Base-by-base conservation (phyloP, 768 basidiomycete genomes). In the Agrocybe chaxingu region DNA sequence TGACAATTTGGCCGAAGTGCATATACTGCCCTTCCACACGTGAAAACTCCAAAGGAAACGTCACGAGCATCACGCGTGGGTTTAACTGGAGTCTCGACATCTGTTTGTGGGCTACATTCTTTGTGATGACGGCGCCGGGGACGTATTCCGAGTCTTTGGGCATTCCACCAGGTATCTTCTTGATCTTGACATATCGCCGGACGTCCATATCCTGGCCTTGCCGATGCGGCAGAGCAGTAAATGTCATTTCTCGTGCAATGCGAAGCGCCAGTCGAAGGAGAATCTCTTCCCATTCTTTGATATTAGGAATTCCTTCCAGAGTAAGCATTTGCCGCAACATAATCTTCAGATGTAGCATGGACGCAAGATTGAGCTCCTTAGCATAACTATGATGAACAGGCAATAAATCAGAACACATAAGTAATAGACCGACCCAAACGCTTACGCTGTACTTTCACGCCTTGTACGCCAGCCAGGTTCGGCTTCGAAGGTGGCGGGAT, bases 91-190 rank as follows among this genome's bases (percentile, higher is more conserved):
- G 74, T 44, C 92, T 78, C 13, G 88, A 77, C 96, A 99, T 98
- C 56, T 84, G 81, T 68, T 98, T 98, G 68, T 98, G 95, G 1
- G 94, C 91, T 7, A 98, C 87, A 60, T 98, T 98, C 77, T 99
- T 98, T 12, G 96, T 95, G 61, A 98, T 97, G 50, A 98, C 93
- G 4, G 89, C 91, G 9, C 97, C 97, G 48, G 93, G 89, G 40
- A 99, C 92, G 64, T 94, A 98, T 72, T 99, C 97, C 4, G 93
- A 97, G 66, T 99, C 92, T 24, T 75, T 80, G 13, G 96, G 94
- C 34, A 81, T 74, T 3, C 97, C 97, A 18, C 97, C 97, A 0
- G 97, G 96, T 11, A 98, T 88, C 69, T 96, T 96, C 75, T 99
- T 98, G 69, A 98, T 95, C 71, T 98, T 98, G 42, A 98, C 93